Evolutionary conservation across 2,329 filamentous ascomycete species (phyloP).

Genomic region (Fusarium phyllophilum): DNA sequence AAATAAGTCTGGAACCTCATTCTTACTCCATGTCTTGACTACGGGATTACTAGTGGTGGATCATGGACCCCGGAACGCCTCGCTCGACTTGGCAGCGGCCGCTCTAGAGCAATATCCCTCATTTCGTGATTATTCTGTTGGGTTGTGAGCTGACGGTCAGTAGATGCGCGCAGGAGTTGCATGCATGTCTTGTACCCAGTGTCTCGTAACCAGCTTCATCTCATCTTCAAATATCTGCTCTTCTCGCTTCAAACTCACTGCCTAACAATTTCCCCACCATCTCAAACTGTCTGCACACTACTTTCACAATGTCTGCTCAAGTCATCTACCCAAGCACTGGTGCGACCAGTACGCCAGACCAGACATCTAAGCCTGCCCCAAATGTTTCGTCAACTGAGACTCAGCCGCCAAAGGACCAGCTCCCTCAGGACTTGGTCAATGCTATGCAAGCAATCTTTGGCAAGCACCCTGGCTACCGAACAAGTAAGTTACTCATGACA

Average conservation of each 20-base stretch:
- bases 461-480: slow-evolving; percentile 23
- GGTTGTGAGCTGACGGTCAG: accelerated
- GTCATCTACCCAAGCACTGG: neutral
- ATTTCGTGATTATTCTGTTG: no score
- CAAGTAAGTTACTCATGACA: neutral
- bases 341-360: neutral
- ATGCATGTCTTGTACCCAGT: neutral
- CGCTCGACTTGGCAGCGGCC: neutral
- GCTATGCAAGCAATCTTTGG: slow-evolving; percentile 26
- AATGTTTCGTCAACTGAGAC: neutral
- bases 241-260: neutral
- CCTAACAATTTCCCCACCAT: no score
- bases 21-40: neutral
- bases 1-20: neutral
- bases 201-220: neutral
- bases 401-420: neutral
- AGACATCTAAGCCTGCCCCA: neutral
- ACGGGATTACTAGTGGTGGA: neutral
- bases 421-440: slow-evolving; percentile 16
- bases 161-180: accelerated
- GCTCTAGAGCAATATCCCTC: accelerated
- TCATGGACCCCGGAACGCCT: neutral
- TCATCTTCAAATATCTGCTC: neutral
- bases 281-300: accelerated
- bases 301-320: neutral